Percentiles rank a stretch among this genome's conserved stretches.
These are phyloP conservation scores for Chlorencoelia australis DNA, from an alignment of 2,329 filamentous ascomycete genomes.

Conservation along the genomic window DNA sequence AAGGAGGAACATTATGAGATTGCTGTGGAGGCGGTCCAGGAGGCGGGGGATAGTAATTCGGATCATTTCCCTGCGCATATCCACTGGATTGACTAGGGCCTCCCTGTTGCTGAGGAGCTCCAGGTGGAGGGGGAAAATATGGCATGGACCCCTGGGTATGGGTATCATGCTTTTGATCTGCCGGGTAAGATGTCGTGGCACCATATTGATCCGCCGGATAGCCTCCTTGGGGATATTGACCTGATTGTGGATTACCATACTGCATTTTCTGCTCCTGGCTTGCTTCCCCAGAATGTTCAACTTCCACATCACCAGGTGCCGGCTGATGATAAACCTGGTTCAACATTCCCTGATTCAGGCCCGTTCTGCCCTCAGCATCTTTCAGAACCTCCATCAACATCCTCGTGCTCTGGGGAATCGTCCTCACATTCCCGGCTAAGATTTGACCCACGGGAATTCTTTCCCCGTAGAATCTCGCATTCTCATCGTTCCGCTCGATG, in stretches of 20 bases:
- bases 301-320: conserved; percentile 6
- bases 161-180: no score
- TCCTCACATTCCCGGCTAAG: conserved; percentile 27
- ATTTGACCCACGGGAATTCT: conserved; percentile 49
- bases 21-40: not conserved
- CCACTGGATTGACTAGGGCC: not conserved
- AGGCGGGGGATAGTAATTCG: not conserved
- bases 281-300: conserved; percentile 5
- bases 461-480: conserved; percentile 71
- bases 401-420: conserved; percentile 27
- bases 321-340: conserved; percentile 8
- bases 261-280: conserved; percentile 6
- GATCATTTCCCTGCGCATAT: not conserved
- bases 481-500: conserved; percentile 73
- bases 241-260: conserved; percentile 7
- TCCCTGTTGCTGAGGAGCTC: conserved; percentile 1
- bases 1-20: conserved; percentile 3
- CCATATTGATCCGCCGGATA: conserved; percentile 4
- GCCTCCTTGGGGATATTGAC: conserved; percentile 1
- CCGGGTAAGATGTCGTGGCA: no score
- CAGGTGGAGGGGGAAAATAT: no score
- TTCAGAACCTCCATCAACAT: conserved; percentile 60
- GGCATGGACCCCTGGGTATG: no score
- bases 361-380: conserved; percentile 70
- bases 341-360: conserved; percentile 45